These are phyloP conservation scores for Combretum micranthum DNA, from an alignment of 345 rosid species.

Conservation along the genomic window DNA sequence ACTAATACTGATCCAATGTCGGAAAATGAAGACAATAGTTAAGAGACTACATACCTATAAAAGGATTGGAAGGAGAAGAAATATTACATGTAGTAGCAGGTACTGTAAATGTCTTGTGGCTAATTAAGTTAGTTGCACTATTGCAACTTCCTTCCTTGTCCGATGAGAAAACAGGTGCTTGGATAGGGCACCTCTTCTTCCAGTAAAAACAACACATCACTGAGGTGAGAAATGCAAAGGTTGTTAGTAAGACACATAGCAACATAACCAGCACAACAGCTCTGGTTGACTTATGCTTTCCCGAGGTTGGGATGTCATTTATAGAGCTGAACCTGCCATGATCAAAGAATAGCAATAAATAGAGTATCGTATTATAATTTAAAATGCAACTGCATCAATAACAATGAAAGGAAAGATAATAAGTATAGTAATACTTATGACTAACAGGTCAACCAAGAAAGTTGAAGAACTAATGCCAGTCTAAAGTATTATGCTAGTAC, in stretches of 20 bases:
- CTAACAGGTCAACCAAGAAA: not conserved
- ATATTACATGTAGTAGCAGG: constrained; percentile 31
- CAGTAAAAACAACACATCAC: constrained; percentile 43
- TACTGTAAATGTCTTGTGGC: constrained; percentile 36
- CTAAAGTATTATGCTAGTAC: constrained; percentile 29
- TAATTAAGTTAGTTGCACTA: constrained; percentile 72
- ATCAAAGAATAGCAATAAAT: constrained; percentile 1
- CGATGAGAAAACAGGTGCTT: constrained; percentile 40
- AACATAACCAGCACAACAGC: constrained; percentile 46
- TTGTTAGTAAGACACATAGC: constrained; percentile 53
- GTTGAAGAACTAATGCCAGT: not conserved
- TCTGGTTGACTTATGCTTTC: constrained; percentile 45
- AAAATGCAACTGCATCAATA: too few relatives aligned
- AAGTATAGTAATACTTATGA: not conserved
- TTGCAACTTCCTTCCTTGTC: constrained; percentile 72
- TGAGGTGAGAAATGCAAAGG: constrained; percentile 64
- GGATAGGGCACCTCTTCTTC: constrained; percentile 39
- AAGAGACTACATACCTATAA: constrained; percentile 29
- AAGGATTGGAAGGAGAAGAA: constrained; percentile 26
- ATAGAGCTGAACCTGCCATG: constrained; percentile 39
- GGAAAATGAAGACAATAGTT: not conserved
- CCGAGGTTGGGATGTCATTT: constrained; percentile 21
- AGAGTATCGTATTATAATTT: too few relatives aligned
- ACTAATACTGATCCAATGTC: not conserved
- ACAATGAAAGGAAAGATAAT: too few relatives aligned